Evolutionary conservation across 1,139 yeast genomes (phyloP), one percentile per base, ranked within the genome.

Genomic region (Pichia sp.): DNA sequence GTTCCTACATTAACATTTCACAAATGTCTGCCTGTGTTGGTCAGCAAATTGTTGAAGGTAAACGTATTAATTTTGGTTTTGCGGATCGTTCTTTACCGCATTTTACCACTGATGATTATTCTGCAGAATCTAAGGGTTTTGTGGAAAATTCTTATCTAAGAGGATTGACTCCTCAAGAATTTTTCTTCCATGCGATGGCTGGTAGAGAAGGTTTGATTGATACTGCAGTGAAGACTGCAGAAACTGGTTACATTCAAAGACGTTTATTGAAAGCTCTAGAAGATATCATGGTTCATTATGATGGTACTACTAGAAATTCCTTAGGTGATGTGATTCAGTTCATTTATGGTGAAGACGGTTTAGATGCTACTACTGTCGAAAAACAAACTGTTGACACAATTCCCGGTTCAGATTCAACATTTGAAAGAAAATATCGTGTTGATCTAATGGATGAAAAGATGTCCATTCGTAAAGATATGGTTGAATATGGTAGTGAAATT

Each of bases 21-120:
- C 98, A 90, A 73, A 94, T 94, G 98, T 89, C 97, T 44, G 99
- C 99, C 7, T 92, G 98, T 85, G 99, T 92, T 34, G 99, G 99
- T 62, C 99, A 94, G 71, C 99, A 94, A 68, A 92, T 95, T 71
- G 98, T 94, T 43, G 98, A 92, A 73, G 99, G 99, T 79, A 92
- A 88, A 69, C 95, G 99, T 79, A 92, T 94, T 73, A 95, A 97
- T 35, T 92, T 86, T 63, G 99, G 99, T 39, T 94, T 94, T 66
- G 81, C 88, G 41, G 97, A 92, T 66, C 84, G 99, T 71, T 84
- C 97, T 1, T 74, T 94, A 63, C 99, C 99, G 18, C 99, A 94
- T 70, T 94, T 94, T 66, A 88, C 97, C 8, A 92, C 92, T 68
- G 98, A 94, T 71, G 98, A 92, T 67, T 92, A 92, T 67, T 86